Percentiles rank a stretch among this genome's conserved stretches.
phyloP scores from a whole-genome alignment of 306 rosid species.

The Lathyrus oleraceus region DNA sequence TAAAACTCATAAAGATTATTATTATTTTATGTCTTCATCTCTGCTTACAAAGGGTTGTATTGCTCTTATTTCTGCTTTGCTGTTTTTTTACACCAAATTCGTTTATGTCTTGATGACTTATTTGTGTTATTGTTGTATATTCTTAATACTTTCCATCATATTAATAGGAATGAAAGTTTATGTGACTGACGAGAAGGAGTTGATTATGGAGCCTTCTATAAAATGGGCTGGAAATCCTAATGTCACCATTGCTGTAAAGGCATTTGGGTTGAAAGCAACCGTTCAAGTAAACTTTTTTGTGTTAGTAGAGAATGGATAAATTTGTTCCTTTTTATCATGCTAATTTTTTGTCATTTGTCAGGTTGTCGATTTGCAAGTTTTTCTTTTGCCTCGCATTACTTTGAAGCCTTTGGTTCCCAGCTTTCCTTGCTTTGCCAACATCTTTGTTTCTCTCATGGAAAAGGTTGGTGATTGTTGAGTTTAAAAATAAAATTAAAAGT shows the following conservation, averaged over 20 bases:
- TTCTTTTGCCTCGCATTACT: constrained; percentile 75
- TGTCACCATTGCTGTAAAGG: constrained; percentile 66
- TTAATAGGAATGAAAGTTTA: constrained; percentile 83
- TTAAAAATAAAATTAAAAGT: not conserved
- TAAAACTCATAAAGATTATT: not conserved
- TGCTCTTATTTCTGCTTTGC: not conserved
- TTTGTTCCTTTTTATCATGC: not conserved
- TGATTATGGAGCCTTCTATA: constrained; percentile 86
- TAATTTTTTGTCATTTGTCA: constrained; percentile 42
- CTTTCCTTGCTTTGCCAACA: constrained; percentile 93
- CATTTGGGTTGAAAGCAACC: constrained; percentile 91
- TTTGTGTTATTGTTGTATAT: constrained; percentile 16
- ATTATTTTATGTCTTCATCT: constrained; percentile 18
- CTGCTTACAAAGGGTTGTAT: constrained; percentile 6
- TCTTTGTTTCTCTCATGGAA: constrained; percentile 85
- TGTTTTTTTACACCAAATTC: not conserved
- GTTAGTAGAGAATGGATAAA: constrained; percentile 1
- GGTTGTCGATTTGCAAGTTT: constrained; percentile 85
- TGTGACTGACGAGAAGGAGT: constrained; percentile 87
- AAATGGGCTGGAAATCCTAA: constrained; percentile 98
- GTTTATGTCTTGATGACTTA: constrained; percentile 6
- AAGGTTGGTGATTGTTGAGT: constrained; percentile 60
- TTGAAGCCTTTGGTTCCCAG: constrained; percentile 95
- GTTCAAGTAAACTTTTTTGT: constrained; percentile 54
- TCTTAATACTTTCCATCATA: constrained; percentile 5